Percentiles rank a stretch among this genome's conserved stretches.
Conservation (phyloP, 2,329 filamentous ascomycete genomes). For the Apiospora arundinis region DNA sequence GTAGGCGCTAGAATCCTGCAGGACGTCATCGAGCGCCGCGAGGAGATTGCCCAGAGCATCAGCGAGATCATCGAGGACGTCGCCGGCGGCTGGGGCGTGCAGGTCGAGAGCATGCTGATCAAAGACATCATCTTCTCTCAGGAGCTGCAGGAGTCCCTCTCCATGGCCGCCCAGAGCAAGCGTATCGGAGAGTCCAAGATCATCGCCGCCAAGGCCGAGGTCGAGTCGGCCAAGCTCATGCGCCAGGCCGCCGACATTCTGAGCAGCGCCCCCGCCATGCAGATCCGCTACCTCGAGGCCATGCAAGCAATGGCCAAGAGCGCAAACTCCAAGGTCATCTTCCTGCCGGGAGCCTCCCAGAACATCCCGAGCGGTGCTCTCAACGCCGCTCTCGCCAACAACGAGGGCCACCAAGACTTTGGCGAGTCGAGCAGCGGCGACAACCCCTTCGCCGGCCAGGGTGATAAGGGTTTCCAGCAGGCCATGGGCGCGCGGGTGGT, state of each 20-base stretch:
- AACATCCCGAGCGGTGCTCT: constrained; percentile 56
- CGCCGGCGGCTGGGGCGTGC: constrained; percentile 90
- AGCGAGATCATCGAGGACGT: constrained; percentile 98
- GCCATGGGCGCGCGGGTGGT: constrained; percentile 83
- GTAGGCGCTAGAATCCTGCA: constrained; percentile 94
- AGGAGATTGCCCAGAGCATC: constrained; percentile 95
- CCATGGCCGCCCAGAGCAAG: constrained; percentile 98
- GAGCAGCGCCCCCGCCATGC: constrained; percentile 92
- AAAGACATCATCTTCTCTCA: constrained; percentile 98
- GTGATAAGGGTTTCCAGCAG: constrained; percentile 71
- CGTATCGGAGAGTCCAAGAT: constrained; percentile 98
- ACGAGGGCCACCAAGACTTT: constrained; percentile 23
- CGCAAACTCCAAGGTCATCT: constrained; percentile 87
- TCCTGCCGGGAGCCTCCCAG: constrained; percentile 72
- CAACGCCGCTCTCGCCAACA: constrained; percentile 49
- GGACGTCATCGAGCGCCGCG: constrained; percentile 97
- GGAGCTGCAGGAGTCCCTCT: constrained; percentile 93
- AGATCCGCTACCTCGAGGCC: constrained; percentile 95
- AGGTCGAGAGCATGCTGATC: constrained; percentile 98
- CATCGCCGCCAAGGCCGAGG: constrained; percentile 95
- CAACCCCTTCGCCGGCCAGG: constrained; percentile 43
- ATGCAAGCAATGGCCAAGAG: constrained; percentile 99
- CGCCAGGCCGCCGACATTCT: constrained; percentile 93
- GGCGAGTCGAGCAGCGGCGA: constrained; percentile 43
- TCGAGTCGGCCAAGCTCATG: constrained; percentile 95